phyloP scores from a whole-genome alignment of 1,139 yeast species.

The Magnusiomyces tetraspermus region DNA sequence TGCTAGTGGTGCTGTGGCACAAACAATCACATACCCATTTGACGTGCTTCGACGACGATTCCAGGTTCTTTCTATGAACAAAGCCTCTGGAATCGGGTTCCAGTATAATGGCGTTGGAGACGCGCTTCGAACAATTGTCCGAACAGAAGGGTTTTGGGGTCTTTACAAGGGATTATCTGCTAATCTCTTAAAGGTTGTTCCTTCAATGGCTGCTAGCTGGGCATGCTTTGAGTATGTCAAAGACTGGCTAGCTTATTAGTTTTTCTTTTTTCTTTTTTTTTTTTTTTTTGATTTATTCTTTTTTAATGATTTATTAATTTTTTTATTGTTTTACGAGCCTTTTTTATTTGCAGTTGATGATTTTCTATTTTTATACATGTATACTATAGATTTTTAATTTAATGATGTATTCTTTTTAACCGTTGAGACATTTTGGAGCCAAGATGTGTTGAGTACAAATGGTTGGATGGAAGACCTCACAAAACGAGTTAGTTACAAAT shows the following conservation, averaged over 20 bases:
- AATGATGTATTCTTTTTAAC: too few relatives aligned
- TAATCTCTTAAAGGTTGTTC: slow-evolving; percentile 81
- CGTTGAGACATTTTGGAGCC: too few relatives aligned
- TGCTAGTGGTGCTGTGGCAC: slow-evolving; percentile 76
- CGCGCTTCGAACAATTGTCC: slow-evolving; percentile 60
- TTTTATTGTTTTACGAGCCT: too few relatives aligned
- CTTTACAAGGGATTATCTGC: slow-evolving; percentile 85
- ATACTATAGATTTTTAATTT: too few relatives aligned
- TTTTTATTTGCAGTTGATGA: too few relatives aligned
- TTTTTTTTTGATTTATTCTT: too few relatives aligned
- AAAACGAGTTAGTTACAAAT: too few relatives aligned
- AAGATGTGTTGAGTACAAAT: too few relatives aligned
- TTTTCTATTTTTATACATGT: too few relatives aligned
- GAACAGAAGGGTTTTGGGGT: slow-evolving; percentile 67
- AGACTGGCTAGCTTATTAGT: slow-evolving; percentile 26
- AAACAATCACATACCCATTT: slow-evolving; percentile 76
- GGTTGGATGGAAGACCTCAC: too few relatives aligned
- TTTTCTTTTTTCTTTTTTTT: too few relatives aligned
- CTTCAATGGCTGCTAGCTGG: slow-evolving; percentile 96
- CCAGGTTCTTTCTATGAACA: slow-evolving; percentile 77
- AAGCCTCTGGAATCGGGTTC: slow-evolving; percentile 56
- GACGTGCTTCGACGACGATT: slow-evolving; percentile 82
- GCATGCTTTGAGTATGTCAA: slow-evolving; percentile 65
- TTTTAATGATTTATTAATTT: too few relatives aligned
- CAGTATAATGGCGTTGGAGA: slow-evolving; percentile 62